These are phyloP conservation scores for Schizosaccharomyces japonicus DNA, from an alignment of 805 yeast species.

Conservation along the genomic window DNA sequence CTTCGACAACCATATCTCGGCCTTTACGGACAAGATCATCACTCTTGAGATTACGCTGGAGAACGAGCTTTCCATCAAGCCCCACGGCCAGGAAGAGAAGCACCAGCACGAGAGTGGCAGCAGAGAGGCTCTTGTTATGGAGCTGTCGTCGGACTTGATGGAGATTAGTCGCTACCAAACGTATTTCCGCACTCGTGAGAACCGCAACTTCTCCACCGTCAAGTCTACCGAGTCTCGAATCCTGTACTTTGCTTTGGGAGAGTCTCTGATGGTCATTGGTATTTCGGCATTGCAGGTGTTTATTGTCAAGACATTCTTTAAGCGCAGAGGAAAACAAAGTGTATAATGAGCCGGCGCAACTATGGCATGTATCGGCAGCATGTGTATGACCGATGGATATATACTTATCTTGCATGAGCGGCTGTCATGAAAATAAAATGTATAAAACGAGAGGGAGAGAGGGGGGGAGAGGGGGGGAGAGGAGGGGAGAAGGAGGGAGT, in stretches of 20 bases:
- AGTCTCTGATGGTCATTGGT: slow-evolving; percentile 49
- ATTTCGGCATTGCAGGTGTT: slow-evolving; percentile 56
- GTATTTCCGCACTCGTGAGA: slow-evolving; percentile 73
- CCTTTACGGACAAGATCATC: slow-evolving; percentile 58
- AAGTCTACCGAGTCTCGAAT: slow-evolving; percentile 54
- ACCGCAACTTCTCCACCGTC: slow-evolving; percentile 76
- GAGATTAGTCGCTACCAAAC: slow-evolving; percentile 23
- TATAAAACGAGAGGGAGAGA: too few species aligned
- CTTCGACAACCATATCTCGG: slow-evolving; percentile 58
- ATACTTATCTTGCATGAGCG: too few species aligned
- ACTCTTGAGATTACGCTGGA: slow-evolving; percentile 60
- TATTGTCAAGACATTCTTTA: slow-evolving; percentile 64
- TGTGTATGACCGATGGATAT: too few species aligned
- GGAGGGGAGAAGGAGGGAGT: too few species aligned
- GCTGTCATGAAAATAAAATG: too few species aligned
- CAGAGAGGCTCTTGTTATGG: slow-evolving; percentile 15
- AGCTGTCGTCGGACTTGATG: slow-evolving; percentile 13
- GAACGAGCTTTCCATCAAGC: slow-evolving; percentile 25
- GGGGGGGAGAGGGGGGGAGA: too few species aligned
- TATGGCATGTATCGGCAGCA: too few species aligned
- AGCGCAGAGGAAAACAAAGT: slow-evolving; percentile 13
- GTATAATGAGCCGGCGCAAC: neutral
- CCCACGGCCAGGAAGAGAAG: slow-evolving; percentile 7
- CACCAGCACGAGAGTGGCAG: slow-evolving; percentile 9
- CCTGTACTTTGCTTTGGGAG: slow-evolving; percentile 49